Evolutionary conservation across 768 basidiomycete genomes (phyloP), one percentile per base, ranked within the genome.

Genomic region (Auricularia auricula-judae): DNA sequence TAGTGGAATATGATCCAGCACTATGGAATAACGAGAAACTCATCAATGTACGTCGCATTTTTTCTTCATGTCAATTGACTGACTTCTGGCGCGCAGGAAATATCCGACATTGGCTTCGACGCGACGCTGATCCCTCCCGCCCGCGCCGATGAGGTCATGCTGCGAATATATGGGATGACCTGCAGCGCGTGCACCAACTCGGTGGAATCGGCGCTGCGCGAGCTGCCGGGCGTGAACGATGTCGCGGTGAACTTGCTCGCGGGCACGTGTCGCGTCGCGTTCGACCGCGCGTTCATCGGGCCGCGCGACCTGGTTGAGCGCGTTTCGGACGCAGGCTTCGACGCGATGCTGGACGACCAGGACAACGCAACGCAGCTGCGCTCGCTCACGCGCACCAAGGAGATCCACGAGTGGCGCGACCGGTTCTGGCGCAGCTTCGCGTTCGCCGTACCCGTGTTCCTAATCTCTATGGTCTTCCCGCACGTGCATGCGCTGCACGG

Each of bases 401-500:
- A 98, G 74, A 88, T 98, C 51, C 81, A 89, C 67, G 89, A 95
- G 71, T 99, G 97, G 97, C 80, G 84, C 54, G 75, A 75, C 21
- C 86, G 93, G 29, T 87, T 98, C 77, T 72, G 84, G 42, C 86
- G 86, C 80, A 84, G 87, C 72, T 67, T 88, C 35, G 70, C 77
- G 8, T 96, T 99, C 71, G 93, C 93, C 62, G 67, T 95, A 0
- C 97, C 97, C n/a, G 93, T 95, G 47, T 98, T 98, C 77, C 84
- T 97, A 73, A 77, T 98, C 63, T 81, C 83, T 66, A 98, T 98
- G 95, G 72, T 98, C 62, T 83, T 84, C 36, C 86, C 85, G 3
- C 85, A 80, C 69, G 80, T 94, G 58, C 78, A 82, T 39, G 82
- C 83, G 66, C 72, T 94, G 64, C 81, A 75, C 39, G 73, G 79